Base-by-base conservation (phyloP, 108 stramenopile genomes). In the Cyclotella baltica region DNA sequence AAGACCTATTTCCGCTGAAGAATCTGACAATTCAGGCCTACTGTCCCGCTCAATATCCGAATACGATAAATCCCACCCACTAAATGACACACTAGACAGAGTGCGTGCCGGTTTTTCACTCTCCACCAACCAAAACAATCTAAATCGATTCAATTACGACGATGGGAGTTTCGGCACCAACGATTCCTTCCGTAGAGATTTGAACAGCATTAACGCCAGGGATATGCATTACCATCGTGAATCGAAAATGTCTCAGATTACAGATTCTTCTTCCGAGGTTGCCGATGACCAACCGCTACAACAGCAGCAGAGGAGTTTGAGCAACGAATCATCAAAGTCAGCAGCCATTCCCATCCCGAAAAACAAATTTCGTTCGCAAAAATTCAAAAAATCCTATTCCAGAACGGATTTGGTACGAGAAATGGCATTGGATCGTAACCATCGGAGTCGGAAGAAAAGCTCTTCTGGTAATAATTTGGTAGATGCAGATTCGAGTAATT, bases 351-450 rank as follows among this genome's bases (percentile, higher is more conserved):
- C 53, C 20, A 56, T 28, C 11, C 29, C 25, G 27, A 34, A 52
- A 23, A 70, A 70, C 15, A 70, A 57, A 35, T 58, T 70, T 34
- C 28, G 27, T 27, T 43, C 23, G 35, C 40, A 70, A 6, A 70
- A 52, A 34, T 18, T 70, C 16, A 38, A 43, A 37, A 70, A 70
- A 57, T 70, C 70, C 10, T 56, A 57, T 25, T 70, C 70, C 6
- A 35, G 70, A 1, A 56, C 55, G 25, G 70, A 70, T 37, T 57
- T 70, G 27, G 70, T 70, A 37, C n/a, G 70, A 57, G 55, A 70
- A 57, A 70, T 70, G 70, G 70, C 70, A 2, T 57, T 70, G 38
- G 70, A 70, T 70, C 22, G 70, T 23, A 70, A 53, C 22, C 53
- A 15, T 3, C 35, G 38, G 22, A 23, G 30, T 55, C 8, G 36